Evolutionary conservation across 2,329 filamentous ascomycete genomes (phyloP).

Genomic region (Purpureocillium takamizusanense): DNA sequence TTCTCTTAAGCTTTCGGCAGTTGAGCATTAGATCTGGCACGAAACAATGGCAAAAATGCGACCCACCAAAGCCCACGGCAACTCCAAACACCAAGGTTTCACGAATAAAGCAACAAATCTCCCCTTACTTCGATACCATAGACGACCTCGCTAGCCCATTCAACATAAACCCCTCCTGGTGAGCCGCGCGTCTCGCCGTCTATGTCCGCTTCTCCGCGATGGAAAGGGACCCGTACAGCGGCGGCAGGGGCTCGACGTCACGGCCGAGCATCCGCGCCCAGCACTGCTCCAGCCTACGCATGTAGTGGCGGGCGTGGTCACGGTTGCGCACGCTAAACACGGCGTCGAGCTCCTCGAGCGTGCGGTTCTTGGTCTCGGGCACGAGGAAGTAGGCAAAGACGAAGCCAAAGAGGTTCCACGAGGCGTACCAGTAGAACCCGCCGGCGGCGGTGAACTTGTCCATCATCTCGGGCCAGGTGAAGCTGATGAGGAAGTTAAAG

Average conservation of each 20-base stretch:
- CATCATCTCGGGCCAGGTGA: conserved; percentile 20
- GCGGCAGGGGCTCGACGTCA: conserved; percentile 19
- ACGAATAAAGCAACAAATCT: no score
- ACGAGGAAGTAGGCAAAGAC: conserved; percentile 23
- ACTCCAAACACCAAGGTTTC: no score
- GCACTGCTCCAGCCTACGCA: conserved; percentile 21
- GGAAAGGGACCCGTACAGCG: conserved; percentile 16
- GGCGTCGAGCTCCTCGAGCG: conserved; percentile 23
- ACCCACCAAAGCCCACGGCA: no score
- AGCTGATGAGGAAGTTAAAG: conserved; percentile 28
- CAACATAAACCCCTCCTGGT: no score
- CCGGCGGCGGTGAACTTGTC: conserved; percentile 18
- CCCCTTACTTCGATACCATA: no score
- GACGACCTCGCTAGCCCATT: no score
- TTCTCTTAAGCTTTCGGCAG: no score
- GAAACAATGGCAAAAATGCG: no score
- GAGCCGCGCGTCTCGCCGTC: no score
- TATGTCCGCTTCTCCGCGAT: no score
- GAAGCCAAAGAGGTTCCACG: conserved; percentile 24
- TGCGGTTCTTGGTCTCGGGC: conserved; percentile 25
- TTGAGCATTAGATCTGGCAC: no score
- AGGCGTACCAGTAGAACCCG: conserved; percentile 29
- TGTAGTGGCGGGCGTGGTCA: conserved; percentile 21
- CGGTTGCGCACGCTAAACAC: conserved; percentile 22
- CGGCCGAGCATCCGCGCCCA: conserved; percentile 18